These are phyloP conservation scores for Calendula officinalis DNA, from an alignment of 129 eudicot genomes.

Conservation along the genomic window DNA sequence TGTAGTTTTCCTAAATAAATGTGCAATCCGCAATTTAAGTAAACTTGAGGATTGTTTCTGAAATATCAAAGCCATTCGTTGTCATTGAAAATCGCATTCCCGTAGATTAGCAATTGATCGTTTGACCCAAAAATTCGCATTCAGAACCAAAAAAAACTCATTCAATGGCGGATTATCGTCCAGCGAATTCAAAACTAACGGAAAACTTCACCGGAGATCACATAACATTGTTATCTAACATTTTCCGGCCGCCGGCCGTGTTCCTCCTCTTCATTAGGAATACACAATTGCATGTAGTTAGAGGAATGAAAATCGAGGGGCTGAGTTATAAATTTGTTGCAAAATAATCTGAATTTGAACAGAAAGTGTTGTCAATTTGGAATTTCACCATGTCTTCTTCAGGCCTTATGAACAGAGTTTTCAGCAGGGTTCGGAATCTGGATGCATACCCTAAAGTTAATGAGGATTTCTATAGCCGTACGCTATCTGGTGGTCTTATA, in stretches of 20 bases:
- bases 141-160: slow-evolving; percentile 13
- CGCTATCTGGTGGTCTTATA: slow-evolving; percentile 76
- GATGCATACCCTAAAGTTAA: slow-evolving; percentile 83
- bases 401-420: slow-evolving; percentile 48
- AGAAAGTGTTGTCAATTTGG: slow-evolving; percentile 5
- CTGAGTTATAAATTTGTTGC: neutral
- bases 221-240: slow-evolving; percentile 12
- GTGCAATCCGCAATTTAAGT: neutral
- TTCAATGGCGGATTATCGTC: slow-evolving; percentile 27
- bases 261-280: too few species aligned
- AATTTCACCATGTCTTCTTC: neutral
- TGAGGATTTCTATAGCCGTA: slow-evolving; percentile 86
- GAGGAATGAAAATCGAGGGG: slow-evolving; percentile 16
- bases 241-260: slow-evolving; percentile 31
- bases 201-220: slow-evolving; percentile 27
- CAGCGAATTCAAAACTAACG: slow-evolving; percentile 26
- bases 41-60: slow-evolving; percentile 11
- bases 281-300: too few species aligned
- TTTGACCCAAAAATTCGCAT: slow-evolving; percentile 18
- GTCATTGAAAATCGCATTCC: slow-evolving; percentile 25
- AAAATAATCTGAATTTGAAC: neutral
- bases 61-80: slow-evolving; percentile 3
- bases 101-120: slow-evolving; percentile 15
- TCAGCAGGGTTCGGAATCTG: slow-evolving; percentile 56
- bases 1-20: neutral